Percentiles rank a stretch among this genome's conserved stretches.
phyloP scores from a whole-genome alignment of 768 basidiomycete species.

The Boletus edulis region DNA sequence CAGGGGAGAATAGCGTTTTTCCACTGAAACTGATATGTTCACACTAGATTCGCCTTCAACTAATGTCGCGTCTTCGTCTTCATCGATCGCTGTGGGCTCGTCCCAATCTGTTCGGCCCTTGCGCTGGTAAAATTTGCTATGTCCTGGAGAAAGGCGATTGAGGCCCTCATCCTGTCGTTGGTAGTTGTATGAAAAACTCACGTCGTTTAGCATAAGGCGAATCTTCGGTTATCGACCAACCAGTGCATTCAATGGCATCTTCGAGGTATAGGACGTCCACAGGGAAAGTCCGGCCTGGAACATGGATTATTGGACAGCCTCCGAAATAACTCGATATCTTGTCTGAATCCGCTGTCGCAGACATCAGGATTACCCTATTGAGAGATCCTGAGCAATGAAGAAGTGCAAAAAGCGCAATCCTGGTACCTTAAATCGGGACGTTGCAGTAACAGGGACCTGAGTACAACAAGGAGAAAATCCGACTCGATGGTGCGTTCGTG shows the following conservation, averaged over 20 bases:
- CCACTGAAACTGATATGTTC: constrained; percentile 47
- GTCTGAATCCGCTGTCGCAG: constrained; percentile 89
- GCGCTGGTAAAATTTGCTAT: constrained; percentile 61
- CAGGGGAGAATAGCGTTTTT: constrained; percentile 74
- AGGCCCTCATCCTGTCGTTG: neutral
- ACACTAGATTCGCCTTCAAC: constrained; percentile 15
- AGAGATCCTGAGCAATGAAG: constrained; percentile 5
- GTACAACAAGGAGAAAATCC: constrained; percentile 92
- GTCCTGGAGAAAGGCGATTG: constrained; percentile 37
- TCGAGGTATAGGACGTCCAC: constrained; percentile 85
- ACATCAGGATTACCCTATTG: constrained; percentile 88
- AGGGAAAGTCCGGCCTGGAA: constrained; percentile 94
- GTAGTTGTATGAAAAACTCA: constrained; percentile 34
- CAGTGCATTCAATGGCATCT: constrained; percentile 81
- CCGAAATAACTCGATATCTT: constrained; percentile 89
- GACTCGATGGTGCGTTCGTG: constrained; percentile 98
- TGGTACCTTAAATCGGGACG: constrained; percentile 81
- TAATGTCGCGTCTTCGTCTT: constrained; percentile 62
- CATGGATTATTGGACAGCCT: constrained; percentile 77
- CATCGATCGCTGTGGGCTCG: constrained; percentile 59
- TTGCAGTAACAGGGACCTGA: constrained; percentile 76
- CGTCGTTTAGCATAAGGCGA: constrained; percentile 79
- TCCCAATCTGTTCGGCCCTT: constrained; percentile 75
- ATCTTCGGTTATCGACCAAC: constrained; percentile 74
- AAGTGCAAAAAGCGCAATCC: neutral